Evolutionary conservation across 768 basidiomycete species (phyloP).

Genomic region (Lactifluus piperatus): DNA sequence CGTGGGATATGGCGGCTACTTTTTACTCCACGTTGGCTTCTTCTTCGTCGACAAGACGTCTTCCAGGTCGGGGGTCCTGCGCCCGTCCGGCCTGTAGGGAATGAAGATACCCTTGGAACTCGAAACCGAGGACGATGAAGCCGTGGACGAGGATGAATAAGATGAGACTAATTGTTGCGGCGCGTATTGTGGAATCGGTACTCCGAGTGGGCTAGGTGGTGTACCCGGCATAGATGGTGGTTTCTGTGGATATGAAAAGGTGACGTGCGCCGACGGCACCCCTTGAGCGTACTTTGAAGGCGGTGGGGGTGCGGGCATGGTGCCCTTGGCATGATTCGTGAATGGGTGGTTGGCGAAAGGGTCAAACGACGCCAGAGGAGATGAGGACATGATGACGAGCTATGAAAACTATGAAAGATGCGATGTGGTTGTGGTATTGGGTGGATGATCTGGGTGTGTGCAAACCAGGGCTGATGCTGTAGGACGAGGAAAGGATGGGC

Average conservation of each 20-base stretch:
- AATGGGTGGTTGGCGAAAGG: conserved; percentile 53
- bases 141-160: conserved; percentile 5
- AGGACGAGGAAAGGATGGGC: neutral
- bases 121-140: conserved; percentile 8
- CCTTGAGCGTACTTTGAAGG: conserved; percentile 42
- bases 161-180: neutral
- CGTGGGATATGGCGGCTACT: neutral
- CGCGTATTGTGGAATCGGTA: conserved; percentile 10
- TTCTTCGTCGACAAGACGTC: conserved; percentile 34
- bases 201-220: conserved; percentile 6
- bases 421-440: neutral
- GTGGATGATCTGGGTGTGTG: neutral
- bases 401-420: conserved; percentile 1
- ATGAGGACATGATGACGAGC: conserved; percentile 24
- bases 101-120: conserved; percentile 34
- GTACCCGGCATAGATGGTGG: conserved; percentile 17
- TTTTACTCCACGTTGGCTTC: conserved; percentile 24
- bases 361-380: conserved; percentile 40
- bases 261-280: conserved; percentile 29
- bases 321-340: conserved; percentile 32
- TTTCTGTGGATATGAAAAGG: conserved; percentile 6
- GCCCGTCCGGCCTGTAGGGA: conserved; percentile 40
- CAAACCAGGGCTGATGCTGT: neutral
- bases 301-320: conserved; percentile 33
- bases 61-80: conserved; percentile 49